Base-by-base conservation (phyloP, 1,284 basidiomycete genomes). In the Sporisorium exsertum region DNA sequence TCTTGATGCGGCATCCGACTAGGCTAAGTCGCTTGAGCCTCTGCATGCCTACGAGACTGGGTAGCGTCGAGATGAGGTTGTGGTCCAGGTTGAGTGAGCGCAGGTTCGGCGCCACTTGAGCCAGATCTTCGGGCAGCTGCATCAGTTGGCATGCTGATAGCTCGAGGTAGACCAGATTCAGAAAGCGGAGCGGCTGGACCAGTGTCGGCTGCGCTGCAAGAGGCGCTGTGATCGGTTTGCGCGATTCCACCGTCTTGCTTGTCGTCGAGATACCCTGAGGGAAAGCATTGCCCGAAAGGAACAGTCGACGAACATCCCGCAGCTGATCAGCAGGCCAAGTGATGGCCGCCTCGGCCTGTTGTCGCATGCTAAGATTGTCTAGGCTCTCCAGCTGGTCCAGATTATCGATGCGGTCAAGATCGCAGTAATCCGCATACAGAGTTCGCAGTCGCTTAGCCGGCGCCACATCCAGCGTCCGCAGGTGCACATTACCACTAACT, bases 101-200 rank as follows among this genome's bases (percentile, higher is more conserved):
- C 78, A 99, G 87, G 86, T 97, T 97, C 26, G 96, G 96, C 51
- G 91, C 88, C 54, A 93, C 86, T 43, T 84, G 82, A 40, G 89
- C 88, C 68, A 98, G 88, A 42, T 90, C 89, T 60, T 87, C 79
- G 4, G 96, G 94, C 60, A 97, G 89, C 49, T 84, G 82, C 29
- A 90, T 91, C 64, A 99, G 88, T 69, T 93, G 91, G 86, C 97
- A 99, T 50, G 91, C 93, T 13, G 95, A 94, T 42, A 94, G 88
- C 87, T 99, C 96, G 79, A 99, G 89, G 87, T 98, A 98, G 43
- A 93, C 89, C 79, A 99, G 88, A 82, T 94, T 92, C 87, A 94
- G 94, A 87, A 93, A 93, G 16, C 69, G 63, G 15, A 75, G 47
- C 5, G 64, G 62, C 43, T 65, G 72, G 24, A 43, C 16, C 26